Conservation (phyloP, 2,329 filamentous ascomycete species). For the Colletotrichum sp. region DNA sequence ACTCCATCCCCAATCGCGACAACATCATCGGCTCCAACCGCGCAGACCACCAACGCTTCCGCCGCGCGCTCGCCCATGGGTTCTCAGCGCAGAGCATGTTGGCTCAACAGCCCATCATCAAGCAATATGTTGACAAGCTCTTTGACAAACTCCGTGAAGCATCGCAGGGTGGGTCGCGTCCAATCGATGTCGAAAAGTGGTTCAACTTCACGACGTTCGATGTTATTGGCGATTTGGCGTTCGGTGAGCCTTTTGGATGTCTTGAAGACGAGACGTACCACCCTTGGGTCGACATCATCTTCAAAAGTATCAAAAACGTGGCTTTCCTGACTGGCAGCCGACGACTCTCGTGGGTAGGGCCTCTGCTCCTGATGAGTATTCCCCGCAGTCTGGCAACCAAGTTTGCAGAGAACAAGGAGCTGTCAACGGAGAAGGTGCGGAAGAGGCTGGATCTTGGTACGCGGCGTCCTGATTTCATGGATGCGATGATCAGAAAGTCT, state of each 20-base stretch:
- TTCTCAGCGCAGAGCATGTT: conserved; percentile 33
- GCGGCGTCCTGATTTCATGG: conserved; percentile 6
- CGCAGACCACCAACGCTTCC: conserved; percentile 23
- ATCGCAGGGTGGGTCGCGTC: not conserved
- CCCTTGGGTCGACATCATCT: conserved; percentile 16
- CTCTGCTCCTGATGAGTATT: not conserved
- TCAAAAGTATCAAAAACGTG: conserved; percentile 7
- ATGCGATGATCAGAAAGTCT: conserved; percentile 1
- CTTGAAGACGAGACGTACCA: conserved; percentile 16
- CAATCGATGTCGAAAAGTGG: conserved; percentile 22
- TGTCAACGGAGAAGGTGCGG: not conserved
- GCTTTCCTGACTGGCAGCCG: not conserved
- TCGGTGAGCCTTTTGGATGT: conserved; percentile 24
- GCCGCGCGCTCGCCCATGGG: conserved; percentile 28
- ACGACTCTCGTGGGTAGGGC: not conserved
- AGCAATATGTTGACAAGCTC: conserved; percentile 29
- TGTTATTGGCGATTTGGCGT: conserved; percentile 24
- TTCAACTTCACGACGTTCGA: conserved; percentile 20
- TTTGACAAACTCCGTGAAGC: conserved; percentile 21
- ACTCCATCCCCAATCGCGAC: not conserved
- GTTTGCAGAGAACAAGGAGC: not conserved
- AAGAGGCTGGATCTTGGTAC: not conserved
- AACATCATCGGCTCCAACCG: conserved; percentile 23
- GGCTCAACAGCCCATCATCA: conserved; percentile 33
- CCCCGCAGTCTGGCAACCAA: not conserved